A percentile compares a stretch with the other conserved stretches of the same genome.
Evolutionary conservation across 2,329 filamentous ascomycete species (phyloP).

Genomic region (Helicocarpus griseus): DNA sequence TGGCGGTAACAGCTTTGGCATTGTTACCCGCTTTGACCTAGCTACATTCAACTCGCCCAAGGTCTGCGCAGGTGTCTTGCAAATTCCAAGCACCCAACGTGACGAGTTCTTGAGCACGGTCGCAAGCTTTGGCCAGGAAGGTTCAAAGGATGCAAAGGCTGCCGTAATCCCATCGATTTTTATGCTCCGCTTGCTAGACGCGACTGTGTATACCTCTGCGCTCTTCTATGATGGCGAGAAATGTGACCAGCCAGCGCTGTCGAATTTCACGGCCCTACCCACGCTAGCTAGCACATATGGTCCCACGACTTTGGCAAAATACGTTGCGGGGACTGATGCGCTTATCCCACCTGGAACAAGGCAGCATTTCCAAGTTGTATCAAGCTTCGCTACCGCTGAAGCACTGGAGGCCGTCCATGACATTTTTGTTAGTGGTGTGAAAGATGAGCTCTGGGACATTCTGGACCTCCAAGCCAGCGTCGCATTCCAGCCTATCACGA

Average conservation of each 20-base stretch:
- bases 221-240: constrained; percentile 3
- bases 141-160: constrained; percentile 1
- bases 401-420: not conserved
- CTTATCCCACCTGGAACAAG: not conserved
- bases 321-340: not conserved
- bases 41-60: not conserved
- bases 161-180: not conserved
- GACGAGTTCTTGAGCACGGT: not conserved
- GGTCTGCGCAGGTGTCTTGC: not conserved
- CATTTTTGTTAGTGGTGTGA: not conserved
- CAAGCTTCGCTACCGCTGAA: not conserved
- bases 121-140: not conserved
- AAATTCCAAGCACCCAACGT: not conserved
- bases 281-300: not conserved
- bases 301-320: not conserved
- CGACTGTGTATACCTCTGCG: not conserved
- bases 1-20: constrained; percentile 25
- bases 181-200: not conserved
- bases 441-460: not conserved
- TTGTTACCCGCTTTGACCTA: constrained; percentile 23
- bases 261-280: not conserved
- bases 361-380: not conserved
- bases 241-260: not conserved
- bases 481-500: constrained; percentile 1
- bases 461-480: not conserved